Evolutionary conservation across 306 rosid species (phyloP).

Genomic region (Boehmeria nivea): DNA sequence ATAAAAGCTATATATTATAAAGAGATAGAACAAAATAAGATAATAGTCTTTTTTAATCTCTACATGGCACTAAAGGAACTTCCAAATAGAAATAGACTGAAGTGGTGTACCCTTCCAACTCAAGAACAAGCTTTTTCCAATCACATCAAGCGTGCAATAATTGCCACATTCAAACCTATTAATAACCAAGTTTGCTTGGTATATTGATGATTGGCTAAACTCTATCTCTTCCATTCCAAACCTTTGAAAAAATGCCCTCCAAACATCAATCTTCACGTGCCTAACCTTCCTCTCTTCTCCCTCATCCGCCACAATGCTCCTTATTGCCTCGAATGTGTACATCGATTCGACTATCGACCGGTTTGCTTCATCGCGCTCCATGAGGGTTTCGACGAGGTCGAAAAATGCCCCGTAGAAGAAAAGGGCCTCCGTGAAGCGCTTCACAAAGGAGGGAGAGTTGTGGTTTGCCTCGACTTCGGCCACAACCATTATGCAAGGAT

Average conservation of each 20-base stretch:
- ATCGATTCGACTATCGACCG: conserved; percentile 28
- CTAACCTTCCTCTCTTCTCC: conserved; percentile 41
- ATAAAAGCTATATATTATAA: no score
- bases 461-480: conserved; percentile 51
- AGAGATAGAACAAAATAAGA: no score
- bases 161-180: no score
- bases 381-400: conserved; percentile 41
- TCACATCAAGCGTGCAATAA: no score
- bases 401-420: conserved; percentile 44
- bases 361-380: conserved; percentile 31
- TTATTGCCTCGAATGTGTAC: conserved; percentile 31
- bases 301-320: conserved; percentile 39
- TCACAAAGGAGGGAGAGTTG: conserved; percentile 42
- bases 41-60: no score
- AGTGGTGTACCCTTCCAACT: no score
- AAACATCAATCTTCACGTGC: conserved; percentile 49
- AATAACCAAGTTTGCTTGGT: conserved; percentile 48
- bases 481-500: conserved; percentile 40
- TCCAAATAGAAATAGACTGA: no score
- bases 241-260: conserved; percentile 48
- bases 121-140: no score
- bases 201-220: conserved; percentile 38
- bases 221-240: conserved; percentile 52
- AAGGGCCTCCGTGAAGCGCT: conserved; percentile 52
- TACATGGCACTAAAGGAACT: no score